These are phyloP conservation scores for Backusella mclennaniae DNA, from an alignment of 192 early-diverging fungal species.

Conservation along the genomic window DNA sequence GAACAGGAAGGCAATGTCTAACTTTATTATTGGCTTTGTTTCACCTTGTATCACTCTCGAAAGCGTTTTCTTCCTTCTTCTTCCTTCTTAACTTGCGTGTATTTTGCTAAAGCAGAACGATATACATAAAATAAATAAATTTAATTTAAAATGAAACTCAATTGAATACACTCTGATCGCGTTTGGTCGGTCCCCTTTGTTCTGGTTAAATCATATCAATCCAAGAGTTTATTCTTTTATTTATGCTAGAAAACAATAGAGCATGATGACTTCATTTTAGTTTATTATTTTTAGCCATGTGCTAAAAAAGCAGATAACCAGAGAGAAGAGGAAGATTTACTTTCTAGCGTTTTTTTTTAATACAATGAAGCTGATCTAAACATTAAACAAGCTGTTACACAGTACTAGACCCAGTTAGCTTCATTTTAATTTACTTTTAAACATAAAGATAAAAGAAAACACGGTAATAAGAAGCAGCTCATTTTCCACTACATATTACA, in stretches of 20 bases:
- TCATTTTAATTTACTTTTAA: neutral
- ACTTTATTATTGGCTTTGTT: neutral
- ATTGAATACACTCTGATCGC: neutral
- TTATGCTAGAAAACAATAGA: neutral
- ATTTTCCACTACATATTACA: neutral
- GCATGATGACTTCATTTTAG: neutral
- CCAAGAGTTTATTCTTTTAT: neutral
- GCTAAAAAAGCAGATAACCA: neutral
- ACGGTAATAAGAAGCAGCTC: neutral
- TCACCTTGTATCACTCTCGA: neutral
- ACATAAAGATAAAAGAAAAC: neutral
- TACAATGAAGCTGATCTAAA: constrained; percentile 1
- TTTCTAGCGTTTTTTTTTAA: neutral
- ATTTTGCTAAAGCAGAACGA: neutral
- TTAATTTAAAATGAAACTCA: neutral
- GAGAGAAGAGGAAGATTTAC: neutral
- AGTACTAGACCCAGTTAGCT: neutral
- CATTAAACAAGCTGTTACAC: neutral
- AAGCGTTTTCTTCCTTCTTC: neutral
- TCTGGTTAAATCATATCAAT: neutral
- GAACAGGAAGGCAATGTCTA: neutral
- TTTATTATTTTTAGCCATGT: neutral
- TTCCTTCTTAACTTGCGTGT: neutral
- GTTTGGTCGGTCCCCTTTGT: neutral
- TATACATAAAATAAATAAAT: neutral